phyloP scores from a whole-genome alignment of 441 rosid species.

The Euphorbia corollata region DNA sequence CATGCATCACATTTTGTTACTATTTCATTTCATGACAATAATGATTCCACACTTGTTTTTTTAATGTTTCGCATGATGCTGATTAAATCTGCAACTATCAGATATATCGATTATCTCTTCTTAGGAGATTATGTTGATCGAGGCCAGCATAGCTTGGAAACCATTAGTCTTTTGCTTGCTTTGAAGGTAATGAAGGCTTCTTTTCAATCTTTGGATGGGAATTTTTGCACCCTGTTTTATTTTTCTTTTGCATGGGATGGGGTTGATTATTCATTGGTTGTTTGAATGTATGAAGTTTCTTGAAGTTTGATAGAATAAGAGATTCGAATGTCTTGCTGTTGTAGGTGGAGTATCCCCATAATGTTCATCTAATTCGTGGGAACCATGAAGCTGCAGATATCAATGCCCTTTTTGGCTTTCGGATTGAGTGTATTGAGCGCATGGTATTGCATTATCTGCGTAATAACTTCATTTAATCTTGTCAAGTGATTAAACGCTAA shows the following conservation, averaged over 20 bases:
- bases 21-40: no score
- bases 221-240: not conserved
- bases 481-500: slow-evolving; percentile 17
- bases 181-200: slow-evolving; percentile 59
- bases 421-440: slow-evolving; percentile 97
- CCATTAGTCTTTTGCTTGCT: slow-evolving; percentile 88
- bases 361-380: slow-evolving; percentile 93
- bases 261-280: not conserved
- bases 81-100: slow-evolving; percentile 36
- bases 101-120: slow-evolving; percentile 97
- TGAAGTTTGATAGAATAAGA: slow-evolving; percentile 18
- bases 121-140: slow-evolving; percentile 99
- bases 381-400: slow-evolving; percentile 99
- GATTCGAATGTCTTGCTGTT: slow-evolving; percentile 22
- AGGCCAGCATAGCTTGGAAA: slow-evolving; percentile 97
- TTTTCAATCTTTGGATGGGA: slow-evolving; percentile 2
- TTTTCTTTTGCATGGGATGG: not conserved
- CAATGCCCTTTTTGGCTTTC: slow-evolving; percentile 97
- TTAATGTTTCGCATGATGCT: slow-evolving; percentile 11
- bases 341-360: slow-evolving; percentile 85
- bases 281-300: slow-evolving; percentile 11
- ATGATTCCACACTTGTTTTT: not conserved
- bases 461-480: slow-evolving; percentile 12
- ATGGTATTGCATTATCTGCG: slow-evolving; percentile 51
- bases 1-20: no score